Base-by-base conservation (phyloP, 1,284 basidiomycete species). In the Malassezia vespertilionis region DNA sequence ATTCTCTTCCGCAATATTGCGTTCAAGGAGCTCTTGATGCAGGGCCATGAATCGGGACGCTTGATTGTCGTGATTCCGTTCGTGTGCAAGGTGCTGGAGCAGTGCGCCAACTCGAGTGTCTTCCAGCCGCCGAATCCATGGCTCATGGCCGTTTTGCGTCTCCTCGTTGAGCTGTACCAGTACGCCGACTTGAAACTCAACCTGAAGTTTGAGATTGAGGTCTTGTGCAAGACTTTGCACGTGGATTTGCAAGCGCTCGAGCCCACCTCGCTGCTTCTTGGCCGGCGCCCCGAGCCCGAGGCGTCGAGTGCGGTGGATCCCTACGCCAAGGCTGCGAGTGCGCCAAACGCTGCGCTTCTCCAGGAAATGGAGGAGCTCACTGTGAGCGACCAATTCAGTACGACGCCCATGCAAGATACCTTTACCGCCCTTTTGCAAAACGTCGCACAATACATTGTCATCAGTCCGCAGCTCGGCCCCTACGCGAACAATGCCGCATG, bases 181-280 rank as follows among this genome's bases (percentile, higher is more conserved):
- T 93, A 83, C 61, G 91, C 89, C 3, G 90, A 97, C 63, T 78
- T 97, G 54, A 93, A 95, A 74, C 77, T 97, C 52, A 95, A 96
- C 71, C 78, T 91, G 71, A 97, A 96, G 72, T 97, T 97, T 65
- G 93, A 97, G 74, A 97, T 99, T 56, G 93, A 99, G 73, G 83
- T 96, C 24, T 75, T 97, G 8, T 97, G 91, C 78, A 91, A 89
- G 72, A 80, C 81, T 33, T 79, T 97, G 26, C 82, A 84, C 26
- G 80, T 99, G 56, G 83, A 91, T 65, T 78, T 97, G 34, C 86
- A 86, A 68, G 74, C 82, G 10, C 77, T 97, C 33, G 85, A 93
- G 68, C 82, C 86, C 2, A 84, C 87, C 6, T 82, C 79, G 7
- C 79, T 91, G 51, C 75, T 97, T 21, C 80, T 86, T 51, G 84